These are phyloP conservation scores for Lanmaoa rubissima DNA, from an alignment of 768 basidiomycete genomes.

Conservation along the genomic window DNA sequence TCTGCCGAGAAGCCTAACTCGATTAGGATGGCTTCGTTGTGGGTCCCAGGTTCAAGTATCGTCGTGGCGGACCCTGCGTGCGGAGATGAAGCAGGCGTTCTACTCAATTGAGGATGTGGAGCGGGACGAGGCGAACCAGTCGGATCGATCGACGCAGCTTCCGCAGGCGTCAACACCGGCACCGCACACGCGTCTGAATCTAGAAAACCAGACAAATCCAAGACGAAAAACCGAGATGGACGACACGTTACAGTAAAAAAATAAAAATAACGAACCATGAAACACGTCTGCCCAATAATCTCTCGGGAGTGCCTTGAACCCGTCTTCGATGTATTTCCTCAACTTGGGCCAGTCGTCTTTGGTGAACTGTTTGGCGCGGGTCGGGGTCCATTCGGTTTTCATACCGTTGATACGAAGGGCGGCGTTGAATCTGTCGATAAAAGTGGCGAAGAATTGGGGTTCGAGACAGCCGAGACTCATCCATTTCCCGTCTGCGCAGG, in stretches of 20 bases:
- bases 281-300: constrained; percentile 71
- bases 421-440: constrained; percentile 52
- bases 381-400: constrained; percentile 55
- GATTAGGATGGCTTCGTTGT: constrained; percentile 51
- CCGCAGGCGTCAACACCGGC: constrained; percentile 62
- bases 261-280: constrained; percentile 42
- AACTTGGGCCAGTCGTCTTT: constrained; percentile 56
- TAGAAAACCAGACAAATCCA: constrained; percentile 23
- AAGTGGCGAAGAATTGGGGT: constrained; percentile 64
- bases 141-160: constrained; percentile 50
- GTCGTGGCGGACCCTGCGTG: constrained; percentile 3
- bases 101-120: constrained; percentile 50
- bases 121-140: constrained; percentile 40
- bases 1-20: constrained; percentile 49
- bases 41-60: constrained; percentile 46
- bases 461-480: constrained; percentile 79
- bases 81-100: constrained; percentile 28
- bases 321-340: constrained; percentile 55
- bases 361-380: constrained; percentile 42
- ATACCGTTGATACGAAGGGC: constrained; percentile 44
- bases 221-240: background rate
- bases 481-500: constrained; percentile 68
- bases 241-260: too few species aligned
- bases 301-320: constrained; percentile 57
- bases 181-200: constrained; percentile 71